phyloP scores from a whole-genome alignment of 2,329 filamentous ascomycete genomes.

The Scedosporium minutisporum region DNA sequence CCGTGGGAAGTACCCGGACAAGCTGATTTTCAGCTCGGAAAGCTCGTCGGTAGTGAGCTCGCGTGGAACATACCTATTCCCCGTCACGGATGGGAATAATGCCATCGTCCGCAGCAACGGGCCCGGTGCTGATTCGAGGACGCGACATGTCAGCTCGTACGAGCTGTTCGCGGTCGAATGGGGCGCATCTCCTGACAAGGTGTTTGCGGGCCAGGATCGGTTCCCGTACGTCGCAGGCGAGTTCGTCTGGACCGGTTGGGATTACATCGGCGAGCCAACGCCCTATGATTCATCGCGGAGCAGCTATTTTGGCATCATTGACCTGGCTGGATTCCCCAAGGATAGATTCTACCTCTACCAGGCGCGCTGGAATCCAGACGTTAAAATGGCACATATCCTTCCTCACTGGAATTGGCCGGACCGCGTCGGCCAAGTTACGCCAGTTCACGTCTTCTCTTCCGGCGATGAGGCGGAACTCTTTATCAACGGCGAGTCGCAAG shows the following conservation, averaged over 20 bases:
- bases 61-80: constrained; percentile 43
- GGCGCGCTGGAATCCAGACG: constrained; percentile 38
- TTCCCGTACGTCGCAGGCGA: constrained; percentile 42
- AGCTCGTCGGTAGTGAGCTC: constrained; percentile 35
- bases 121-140: constrained; percentile 4
- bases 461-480: constrained; percentile 46
- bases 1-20: constrained; percentile 32
- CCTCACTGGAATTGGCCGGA: constrained; percentile 50
- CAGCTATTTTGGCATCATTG: constrained; percentile 47
- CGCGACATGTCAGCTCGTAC: constrained; percentile 35
- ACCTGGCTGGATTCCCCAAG: constrained; percentile 47
- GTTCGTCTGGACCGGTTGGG: constrained; percentile 42
- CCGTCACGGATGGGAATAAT: constrained; percentile 29
- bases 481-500: constrained; percentile 37
- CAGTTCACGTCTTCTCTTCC: constrained; percentile 43
- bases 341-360: constrained; percentile 48
- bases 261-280: constrained; percentile 41
- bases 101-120: constrained; percentile 27
- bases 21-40: constrained; percentile 35
- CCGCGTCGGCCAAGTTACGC: constrained; percentile 35
- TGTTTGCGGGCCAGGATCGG: constrained; percentile 37
- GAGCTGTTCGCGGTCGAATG: constrained; percentile 38
- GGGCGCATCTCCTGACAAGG: constrained; percentile 42
- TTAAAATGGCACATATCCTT: constrained; percentile 40
- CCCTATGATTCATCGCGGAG: constrained; percentile 37